Evolutionary conservation across 2,329 filamentous ascomycete species (phyloP).

Genomic region (Cytospora schulzeri): DNA sequence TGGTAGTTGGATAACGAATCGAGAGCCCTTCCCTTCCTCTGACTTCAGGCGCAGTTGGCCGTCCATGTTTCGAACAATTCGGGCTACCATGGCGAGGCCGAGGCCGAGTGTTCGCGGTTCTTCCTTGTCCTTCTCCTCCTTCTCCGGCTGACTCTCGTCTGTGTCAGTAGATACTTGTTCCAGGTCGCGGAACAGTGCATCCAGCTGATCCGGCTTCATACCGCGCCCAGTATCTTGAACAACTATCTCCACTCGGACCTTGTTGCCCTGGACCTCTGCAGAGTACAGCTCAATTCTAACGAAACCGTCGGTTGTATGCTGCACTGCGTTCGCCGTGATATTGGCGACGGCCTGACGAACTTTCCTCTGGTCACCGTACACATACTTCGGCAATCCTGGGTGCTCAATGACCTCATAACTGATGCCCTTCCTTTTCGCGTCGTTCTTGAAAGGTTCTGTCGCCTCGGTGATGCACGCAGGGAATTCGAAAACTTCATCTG

Average conservation of each 20-base stretch:
- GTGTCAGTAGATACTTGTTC: slow-evolving; percentile 58
- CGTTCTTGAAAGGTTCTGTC: slow-evolving; percentile 70
- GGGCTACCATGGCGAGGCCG: slow-evolving; percentile 84
- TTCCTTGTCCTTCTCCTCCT: slow-evolving; percentile 36
- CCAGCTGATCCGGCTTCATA: slow-evolving; percentile 57
- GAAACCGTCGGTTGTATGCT: slow-evolving; percentile 69
- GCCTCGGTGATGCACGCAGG: slow-evolving; percentile 73
- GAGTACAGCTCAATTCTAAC: slow-evolving; percentile 73
- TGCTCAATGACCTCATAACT: slow-evolving; percentile 68
- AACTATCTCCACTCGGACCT: slow-evolving; percentile 71
- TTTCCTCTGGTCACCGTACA: slow-evolving; percentile 77
- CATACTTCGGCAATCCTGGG: slow-evolving; percentile 67
- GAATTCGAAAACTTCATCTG: slow-evolving; percentile 79
- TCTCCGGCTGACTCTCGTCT: slow-evolving; percentile 30
- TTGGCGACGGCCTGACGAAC: slow-evolving; percentile 85
- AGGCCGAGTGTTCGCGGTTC: slow-evolving; percentile 65
- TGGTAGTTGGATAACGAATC: slow-evolving; percentile 78
- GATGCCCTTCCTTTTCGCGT: slow-evolving; percentile 76
- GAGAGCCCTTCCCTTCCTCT: slow-evolving; percentile 77
- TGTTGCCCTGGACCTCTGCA: slow-evolving; percentile 52
- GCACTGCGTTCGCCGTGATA: slow-evolving; percentile 80
- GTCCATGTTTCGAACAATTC: slow-evolving; percentile 87
- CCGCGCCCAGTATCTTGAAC: slow-evolving; percentile 75
- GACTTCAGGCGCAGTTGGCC: slow-evolving; percentile 84
- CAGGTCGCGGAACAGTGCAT: slow-evolving; percentile 60